Evolutionary conservation across 352 stramenopile genomes (phyloP).

Genomic region (Achlya hypogyna): DNA sequence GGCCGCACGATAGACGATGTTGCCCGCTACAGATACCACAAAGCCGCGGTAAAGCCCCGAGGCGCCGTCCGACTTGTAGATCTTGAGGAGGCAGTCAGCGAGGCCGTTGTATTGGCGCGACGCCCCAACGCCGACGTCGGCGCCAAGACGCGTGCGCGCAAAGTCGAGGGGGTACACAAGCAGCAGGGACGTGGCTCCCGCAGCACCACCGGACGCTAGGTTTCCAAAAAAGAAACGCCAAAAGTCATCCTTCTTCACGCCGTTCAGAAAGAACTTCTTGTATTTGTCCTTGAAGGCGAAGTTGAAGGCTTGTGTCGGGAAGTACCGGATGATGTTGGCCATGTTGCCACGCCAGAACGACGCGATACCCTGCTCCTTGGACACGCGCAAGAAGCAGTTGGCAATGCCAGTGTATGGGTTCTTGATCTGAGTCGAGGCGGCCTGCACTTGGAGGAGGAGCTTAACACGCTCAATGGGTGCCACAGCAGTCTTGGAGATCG

Average conservation of each 20-base stretch:
- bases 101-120: slow-evolving; percentile 96
- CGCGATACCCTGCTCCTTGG: slow-evolving; percentile 76
- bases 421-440: slow-evolving; percentile 85
- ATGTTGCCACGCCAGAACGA: slow-evolving; percentile 90
- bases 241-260: slow-evolving; percentile 95
- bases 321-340: slow-evolving; percentile 89
- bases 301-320: slow-evolving; percentile 88
- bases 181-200: slow-evolving; percentile 92
- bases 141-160: slow-evolving; percentile 95
- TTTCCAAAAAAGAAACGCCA: slow-evolving; percentile 97
- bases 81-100: slow-evolving; percentile 94
- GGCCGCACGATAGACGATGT: slow-evolving; percentile 96
- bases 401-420: slow-evolving; percentile 88
- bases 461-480: slow-evolving; percentile 89
- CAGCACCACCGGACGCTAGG: slow-evolving; percentile 95
- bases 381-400: slow-evolving; percentile 85
- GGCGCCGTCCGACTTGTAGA: slow-evolving; percentile 87
- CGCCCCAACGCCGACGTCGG: slow-evolving; percentile 95
- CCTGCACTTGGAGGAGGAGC: slow-evolving; percentile 88
- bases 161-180: slow-evolving; percentile 98
- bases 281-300: slow-evolving; percentile 93
- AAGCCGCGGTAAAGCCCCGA: slow-evolving; percentile 98
- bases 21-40: slow-evolving; percentile 96
- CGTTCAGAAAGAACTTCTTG: slow-evolving; percentile 82
- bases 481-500: slow-evolving; percentile 87